Evolutionary conservation across 805 yeast species (phyloP).

Genomic region (Isabelozyma pseudorhagii): DNA sequence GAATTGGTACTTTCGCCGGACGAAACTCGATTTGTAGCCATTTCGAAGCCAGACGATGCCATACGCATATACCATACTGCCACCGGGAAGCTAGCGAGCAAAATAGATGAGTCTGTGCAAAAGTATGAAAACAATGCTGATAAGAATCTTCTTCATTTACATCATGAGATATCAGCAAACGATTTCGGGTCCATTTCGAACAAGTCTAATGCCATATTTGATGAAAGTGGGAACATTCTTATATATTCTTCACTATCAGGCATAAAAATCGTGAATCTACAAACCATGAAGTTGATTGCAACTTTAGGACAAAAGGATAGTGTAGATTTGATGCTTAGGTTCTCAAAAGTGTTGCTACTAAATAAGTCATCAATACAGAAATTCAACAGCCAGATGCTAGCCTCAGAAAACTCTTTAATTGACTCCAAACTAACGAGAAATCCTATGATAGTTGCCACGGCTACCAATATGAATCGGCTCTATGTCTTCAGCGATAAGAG

Average conservation of each 20-base stretch:
- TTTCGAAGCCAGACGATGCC: slow-evolving; percentile 27
- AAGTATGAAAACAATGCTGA: slow-evolving; percentile 2
- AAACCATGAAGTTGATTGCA: slow-evolving; percentile 4
- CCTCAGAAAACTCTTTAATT: slow-evolving; percentile 14
- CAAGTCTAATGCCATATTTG: slow-evolving; percentile 5
- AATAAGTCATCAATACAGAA: slow-evolving; percentile 7
- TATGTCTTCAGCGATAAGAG: slow-evolving; percentile 7
- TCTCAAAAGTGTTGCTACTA: slow-evolving; percentile 7
- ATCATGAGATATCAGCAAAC: neutral
- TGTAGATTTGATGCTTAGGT: slow-evolving; percentile 1
- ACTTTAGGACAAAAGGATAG: slow-evolving; percentile 10
- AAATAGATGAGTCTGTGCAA: slow-evolving; percentile 4
- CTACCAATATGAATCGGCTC: slow-evolving; percentile 7
- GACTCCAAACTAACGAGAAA: slow-evolving; percentile 9
- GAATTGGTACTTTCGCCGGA: slow-evolving; percentile 18
- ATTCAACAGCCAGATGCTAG: slow-evolving; percentile 9
- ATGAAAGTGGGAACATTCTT: slow-evolving; percentile 4
- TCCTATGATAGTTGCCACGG: slow-evolving; percentile 10
- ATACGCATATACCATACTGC: slow-evolving; percentile 27
- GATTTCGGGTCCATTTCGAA: neutral
- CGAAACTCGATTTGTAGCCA: slow-evolving; percentile 21
- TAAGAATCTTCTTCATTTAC: neutral
- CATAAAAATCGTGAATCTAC: slow-evolving; percentile 8
- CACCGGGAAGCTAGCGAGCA: slow-evolving; percentile 25
- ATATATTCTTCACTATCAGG: slow-evolving; percentile 8